These are phyloP conservation scores for Rhinocladiella similis DNA, from an alignment of 2,329 filamentous ascomycete genomes.

Conservation along the genomic window DNA sequence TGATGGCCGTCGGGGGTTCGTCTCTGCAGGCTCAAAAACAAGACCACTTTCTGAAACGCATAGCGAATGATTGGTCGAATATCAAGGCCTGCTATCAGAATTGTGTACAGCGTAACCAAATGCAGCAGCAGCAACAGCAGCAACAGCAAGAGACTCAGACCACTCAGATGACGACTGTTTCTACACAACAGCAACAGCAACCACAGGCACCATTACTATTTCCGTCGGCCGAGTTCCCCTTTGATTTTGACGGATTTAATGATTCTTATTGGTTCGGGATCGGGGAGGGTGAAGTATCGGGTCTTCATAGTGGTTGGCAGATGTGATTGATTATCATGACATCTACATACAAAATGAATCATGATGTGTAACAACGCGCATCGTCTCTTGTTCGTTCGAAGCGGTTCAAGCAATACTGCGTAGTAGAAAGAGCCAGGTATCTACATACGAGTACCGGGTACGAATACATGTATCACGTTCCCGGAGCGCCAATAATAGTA, in stretches of 20 bases:
- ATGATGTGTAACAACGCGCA: no score
- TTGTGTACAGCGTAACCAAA: constrained; percentile 9
- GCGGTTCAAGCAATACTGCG: no score
- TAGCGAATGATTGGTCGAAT: constrained; percentile 15
- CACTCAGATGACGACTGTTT: not conserved
- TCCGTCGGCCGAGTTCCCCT: not conserved
- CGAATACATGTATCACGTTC: no score
- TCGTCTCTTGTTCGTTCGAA: no score
- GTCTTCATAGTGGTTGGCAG: not conserved
- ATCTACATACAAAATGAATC: no score
- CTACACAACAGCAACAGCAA: constrained; percentile 1
- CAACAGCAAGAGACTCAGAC: not conserved
- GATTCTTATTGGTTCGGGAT: constrained; percentile 17
- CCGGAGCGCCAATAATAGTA: no score
- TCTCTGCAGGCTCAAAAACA: not conserved
- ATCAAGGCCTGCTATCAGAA: constrained; percentile 18
- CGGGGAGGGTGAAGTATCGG: not conserved
- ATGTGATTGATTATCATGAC: no score
- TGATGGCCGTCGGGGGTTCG: not conserved
- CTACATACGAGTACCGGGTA: no score
- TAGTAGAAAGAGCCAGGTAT: no score
- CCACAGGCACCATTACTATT: not conserved
- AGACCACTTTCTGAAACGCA: constrained; percentile 12
- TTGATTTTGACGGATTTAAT: constrained; percentile 15
- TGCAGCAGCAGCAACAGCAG: not conserved